These are phyloP conservation scores for Wickerhamomyces bovis DNA, from an alignment of 805 yeast species.

Conservation along the genomic window DNA sequence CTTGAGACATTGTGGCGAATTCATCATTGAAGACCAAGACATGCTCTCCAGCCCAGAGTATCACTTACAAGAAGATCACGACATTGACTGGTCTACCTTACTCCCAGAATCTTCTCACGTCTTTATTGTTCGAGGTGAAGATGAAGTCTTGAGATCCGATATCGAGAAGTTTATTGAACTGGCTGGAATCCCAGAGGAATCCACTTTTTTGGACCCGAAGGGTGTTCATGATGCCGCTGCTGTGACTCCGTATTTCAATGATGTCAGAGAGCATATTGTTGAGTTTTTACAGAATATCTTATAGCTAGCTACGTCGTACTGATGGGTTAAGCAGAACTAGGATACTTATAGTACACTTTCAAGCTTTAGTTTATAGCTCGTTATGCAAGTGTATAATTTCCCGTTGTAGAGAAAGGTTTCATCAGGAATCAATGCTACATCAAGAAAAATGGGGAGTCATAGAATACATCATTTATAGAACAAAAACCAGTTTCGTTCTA, in stretches of 20 bases:
- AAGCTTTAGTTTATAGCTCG: too few relatives aligned
- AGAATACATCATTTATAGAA: too few relatives aligned
- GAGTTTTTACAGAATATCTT: background rate
- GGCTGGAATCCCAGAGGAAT: background rate
- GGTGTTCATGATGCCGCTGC: constrained; percentile 6
- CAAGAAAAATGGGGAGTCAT: too few relatives aligned
- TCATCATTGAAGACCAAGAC: background rate
- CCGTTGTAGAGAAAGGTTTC: too few relatives aligned
- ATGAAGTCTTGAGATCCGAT: constrained; percentile 12
- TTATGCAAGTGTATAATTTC: too few relatives aligned
- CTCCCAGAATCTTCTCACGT: constrained; percentile 1
- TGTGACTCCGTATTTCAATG: constrained; percentile 1
- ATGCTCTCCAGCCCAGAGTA: constrained; percentile 1
- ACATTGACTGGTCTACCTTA: constrained; percentile 5
- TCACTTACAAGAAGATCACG: constrained; percentile 5
- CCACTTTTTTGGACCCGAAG: background rate
- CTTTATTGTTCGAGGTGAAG: constrained; percentile 8
- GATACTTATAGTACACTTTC: too few relatives aligned
- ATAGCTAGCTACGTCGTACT: background rate
- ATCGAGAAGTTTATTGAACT: constrained; percentile 1
- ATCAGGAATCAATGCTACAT: too few relatives aligned
- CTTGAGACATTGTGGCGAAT: constrained; percentile 4
- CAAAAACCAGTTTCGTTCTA: too few relatives aligned
- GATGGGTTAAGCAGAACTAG: too few relatives aligned
- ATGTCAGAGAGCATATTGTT: background rate